Evolutionary conservation across 2,329 filamentous ascomycete species (phyloP).

Genomic region (Aspergillus costaricaensis): DNA sequence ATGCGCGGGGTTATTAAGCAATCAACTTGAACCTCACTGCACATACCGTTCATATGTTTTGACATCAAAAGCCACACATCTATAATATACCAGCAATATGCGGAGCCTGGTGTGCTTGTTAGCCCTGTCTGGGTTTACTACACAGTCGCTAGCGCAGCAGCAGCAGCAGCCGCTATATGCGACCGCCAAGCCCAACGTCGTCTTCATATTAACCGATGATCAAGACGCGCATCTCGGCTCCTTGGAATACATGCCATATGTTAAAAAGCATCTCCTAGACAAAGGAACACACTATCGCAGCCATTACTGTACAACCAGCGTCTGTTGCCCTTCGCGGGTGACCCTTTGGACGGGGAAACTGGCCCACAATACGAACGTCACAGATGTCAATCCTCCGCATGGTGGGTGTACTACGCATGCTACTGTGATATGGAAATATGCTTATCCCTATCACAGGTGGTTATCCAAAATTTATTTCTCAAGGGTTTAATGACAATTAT

Average conservation of each 20-base stretch:
- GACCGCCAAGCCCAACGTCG: constrained; percentile 54
- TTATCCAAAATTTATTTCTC: constrained; percentile 55
- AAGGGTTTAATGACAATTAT: constrained; percentile 54
- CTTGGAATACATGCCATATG: constrained; percentile 55
- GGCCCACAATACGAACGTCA: constrained; percentile 70
- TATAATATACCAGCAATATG: neutral
- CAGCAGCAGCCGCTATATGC: neutral
- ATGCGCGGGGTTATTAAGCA: too few species aligned
- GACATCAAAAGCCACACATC: neutral
- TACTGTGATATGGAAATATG: too few species aligned
- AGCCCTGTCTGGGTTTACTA: neutral
- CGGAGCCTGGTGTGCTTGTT: neutral
- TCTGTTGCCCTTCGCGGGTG: constrained; percentile 68
- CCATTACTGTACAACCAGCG: constrained; percentile 62
- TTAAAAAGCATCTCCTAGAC: constrained; percentile 26
- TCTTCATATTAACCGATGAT: constrained; percentile 70
- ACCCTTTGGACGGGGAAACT: constrained; percentile 64
- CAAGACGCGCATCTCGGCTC: constrained; percentile 53
- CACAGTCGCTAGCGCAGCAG: neutral
- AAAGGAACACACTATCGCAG: constrained; percentile 60
- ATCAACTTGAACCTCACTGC: too few species aligned
- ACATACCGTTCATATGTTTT: neutral
- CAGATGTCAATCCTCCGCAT: constrained; percentile 42
- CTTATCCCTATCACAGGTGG: constrained; percentile 22
- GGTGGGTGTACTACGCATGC: constrained; percentile 9